Conservation (phyloP, 2,329 filamentous ascomycete genomes). For the Xylaria sp. region DNA sequence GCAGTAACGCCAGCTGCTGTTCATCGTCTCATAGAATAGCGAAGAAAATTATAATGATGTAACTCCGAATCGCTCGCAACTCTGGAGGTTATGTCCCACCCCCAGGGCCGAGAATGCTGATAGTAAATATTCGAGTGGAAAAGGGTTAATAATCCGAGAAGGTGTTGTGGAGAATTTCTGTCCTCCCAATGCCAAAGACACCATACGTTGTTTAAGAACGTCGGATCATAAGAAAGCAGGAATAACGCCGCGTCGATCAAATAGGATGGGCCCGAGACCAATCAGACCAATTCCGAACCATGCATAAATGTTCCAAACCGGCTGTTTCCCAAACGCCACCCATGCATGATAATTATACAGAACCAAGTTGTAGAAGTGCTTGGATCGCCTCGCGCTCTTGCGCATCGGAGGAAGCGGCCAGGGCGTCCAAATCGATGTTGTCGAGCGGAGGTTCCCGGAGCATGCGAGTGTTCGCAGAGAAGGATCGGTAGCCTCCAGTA, state of each 20-base stretch:
- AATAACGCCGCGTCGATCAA: constrained; percentile 47
- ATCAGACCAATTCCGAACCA: constrained; percentile 45
- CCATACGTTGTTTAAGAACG: constrained; percentile 42
- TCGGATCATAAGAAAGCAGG: constrained; percentile 44
- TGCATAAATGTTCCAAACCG: constrained; percentile 42
- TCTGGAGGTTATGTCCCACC: constrained; percentile 39
- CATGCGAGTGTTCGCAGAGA: constrained; percentile 64
- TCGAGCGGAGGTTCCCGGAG: constrained; percentile 63
- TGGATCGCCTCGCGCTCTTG: constrained; percentile 86
- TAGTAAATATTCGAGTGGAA: constrained; percentile 39
- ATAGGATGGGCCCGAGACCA: constrained; percentile 44
- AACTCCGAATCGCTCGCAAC: constrained; percentile 46
- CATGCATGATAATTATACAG: constrained; percentile 73
- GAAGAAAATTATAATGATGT: constrained; percentile 40
- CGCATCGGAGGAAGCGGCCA: constrained; percentile 67
- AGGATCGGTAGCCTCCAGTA: constrained; percentile 58
- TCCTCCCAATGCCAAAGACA: constrained; percentile 43
- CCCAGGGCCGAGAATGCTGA: constrained; percentile 46
- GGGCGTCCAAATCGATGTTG: constrained; percentile 64
- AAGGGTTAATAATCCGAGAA: constrained; percentile 22
- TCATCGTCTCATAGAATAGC: constrained; percentile 46
- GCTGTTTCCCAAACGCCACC: constrained; percentile 60
- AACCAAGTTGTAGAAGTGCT: constrained; percentile 82
- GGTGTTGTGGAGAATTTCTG: constrained; percentile 34
- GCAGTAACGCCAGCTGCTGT: constrained; percentile 37